These are phyloP conservation scores for Megacollybia marginata DNA, from an alignment of 768 basidiomycete species.

Conservation along the genomic window DNA sequence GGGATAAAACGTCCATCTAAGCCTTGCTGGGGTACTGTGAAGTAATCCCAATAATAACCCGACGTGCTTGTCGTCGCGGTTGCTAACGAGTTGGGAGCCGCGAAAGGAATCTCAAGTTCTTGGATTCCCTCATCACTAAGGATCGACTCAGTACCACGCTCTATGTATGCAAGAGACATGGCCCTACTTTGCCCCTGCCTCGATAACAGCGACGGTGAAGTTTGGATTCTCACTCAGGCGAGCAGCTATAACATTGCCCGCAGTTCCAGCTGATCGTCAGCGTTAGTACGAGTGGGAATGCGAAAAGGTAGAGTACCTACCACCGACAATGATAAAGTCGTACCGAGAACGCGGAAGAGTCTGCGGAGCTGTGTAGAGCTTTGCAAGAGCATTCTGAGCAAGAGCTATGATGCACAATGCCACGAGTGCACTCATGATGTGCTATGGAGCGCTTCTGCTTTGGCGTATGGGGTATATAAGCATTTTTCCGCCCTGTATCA, in stretches of 20 bases:
- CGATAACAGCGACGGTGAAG: constrained; percentile 20
- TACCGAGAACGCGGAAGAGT: too few relatives aligned
- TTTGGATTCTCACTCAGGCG: constrained; percentile 5
- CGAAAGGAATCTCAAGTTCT: neutral
- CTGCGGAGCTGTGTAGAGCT: too few relatives aligned
- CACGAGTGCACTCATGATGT: too few relatives aligned
- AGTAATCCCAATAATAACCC: constrained; percentile 16
- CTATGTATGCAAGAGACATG: too few relatives aligned
- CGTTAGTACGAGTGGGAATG: neutral
- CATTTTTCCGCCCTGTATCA: too few relatives aligned
- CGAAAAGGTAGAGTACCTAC: neutral
- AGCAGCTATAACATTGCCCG: constrained; percentile 17
- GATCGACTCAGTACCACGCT: too few relatives aligned
- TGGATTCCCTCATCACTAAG: too few relatives aligned
- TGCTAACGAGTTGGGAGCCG: neutral
- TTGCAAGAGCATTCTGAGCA: too few relatives aligned
- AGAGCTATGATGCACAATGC: too few relatives aligned
- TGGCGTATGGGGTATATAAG: too few relatives aligned
- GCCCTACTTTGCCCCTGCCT: constrained; percentile 6
- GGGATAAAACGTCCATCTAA: constrained; percentile 13
- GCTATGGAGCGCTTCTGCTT: too few relatives aligned
- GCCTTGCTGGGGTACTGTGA: constrained; percentile 14
- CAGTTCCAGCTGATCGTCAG: constrained; percentile 14
- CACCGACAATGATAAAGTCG: neutral
- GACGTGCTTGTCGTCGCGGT: constrained; percentile 2